phyloP scores from a whole-genome alignment of 2,329 filamentous ascomycete genomes.

The Colletotrichum chrysophilum region DNA sequence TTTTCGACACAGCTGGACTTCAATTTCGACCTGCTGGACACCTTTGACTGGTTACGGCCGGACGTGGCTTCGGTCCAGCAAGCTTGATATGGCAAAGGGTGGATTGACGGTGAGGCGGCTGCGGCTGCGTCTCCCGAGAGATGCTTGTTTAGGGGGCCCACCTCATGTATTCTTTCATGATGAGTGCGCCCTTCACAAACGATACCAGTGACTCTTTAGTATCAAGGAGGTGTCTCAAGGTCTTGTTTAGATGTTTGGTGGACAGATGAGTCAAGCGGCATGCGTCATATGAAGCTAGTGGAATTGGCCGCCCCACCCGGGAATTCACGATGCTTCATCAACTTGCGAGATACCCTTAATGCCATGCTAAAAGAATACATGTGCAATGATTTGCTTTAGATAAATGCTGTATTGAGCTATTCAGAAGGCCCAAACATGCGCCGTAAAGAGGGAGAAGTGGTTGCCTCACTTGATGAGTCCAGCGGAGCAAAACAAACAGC shows the following conservation, averaged over 20 bases:
- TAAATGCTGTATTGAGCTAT: background rate
- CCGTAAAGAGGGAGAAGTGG: background rate
- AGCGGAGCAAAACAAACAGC: background rate
- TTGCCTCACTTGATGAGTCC: background rate
- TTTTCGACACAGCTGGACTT: conserved; percentile 37
- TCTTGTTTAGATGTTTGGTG: background rate
- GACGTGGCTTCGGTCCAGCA: conserved; percentile 16
- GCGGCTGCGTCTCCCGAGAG: background rate
- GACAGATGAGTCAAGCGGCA: background rate
- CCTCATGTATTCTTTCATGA: background rate
- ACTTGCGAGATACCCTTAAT: background rate
- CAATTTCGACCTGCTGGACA: conserved; percentile 54
- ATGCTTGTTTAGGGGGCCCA: background rate
- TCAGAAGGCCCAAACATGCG: background rate
- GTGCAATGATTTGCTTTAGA: background rate
- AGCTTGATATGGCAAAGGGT: background rate
- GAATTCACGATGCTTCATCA: background rate
- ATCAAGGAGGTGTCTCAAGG: background rate
- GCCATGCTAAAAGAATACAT: background rate
- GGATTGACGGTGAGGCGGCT: background rate
- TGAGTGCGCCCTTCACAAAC: background rate
- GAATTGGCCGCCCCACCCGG: background rate
- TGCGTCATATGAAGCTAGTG: background rate
- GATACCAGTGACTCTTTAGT: background rate
- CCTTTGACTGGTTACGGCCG: conserved; percentile 50